Base-by-base conservation (phyloP, 2,329 filamentous ascomycete species). In the Pestalotiopsis sp. region DNA sequence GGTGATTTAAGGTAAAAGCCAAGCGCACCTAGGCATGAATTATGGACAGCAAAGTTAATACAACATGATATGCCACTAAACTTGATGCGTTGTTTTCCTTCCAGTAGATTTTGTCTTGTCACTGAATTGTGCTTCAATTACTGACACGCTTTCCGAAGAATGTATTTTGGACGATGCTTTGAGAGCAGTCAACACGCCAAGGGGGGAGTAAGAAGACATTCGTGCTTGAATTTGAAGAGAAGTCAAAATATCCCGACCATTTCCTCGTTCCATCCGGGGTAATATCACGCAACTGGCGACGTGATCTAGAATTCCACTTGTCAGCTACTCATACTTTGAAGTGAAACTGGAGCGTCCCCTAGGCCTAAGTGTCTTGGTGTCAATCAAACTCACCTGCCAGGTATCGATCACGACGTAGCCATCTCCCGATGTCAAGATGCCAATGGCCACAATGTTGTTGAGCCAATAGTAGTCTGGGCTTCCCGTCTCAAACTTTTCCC, bases 371-470 rank as follows among this genome's bases (percentile, higher is more conserved):
- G n/a, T n/a, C n/a, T n/a, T n/a, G n/a, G n/a, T n/a, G 3, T 11
- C 23, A 13, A 62, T n/a, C 14, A 1, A 20, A 65, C 69, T 61
- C 64, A 78, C 64, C 70, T 77, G 74, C 76, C 76, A 79, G 11
- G 72, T 73, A 63, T 78, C 77, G 59, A 78, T 76, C 59, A 69
- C 64, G 25, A 70, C 72, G 39, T 55, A 74, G 13, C 69, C 73
- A 31, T 49, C 66, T 7, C 65, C 72, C 4, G 70, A 23, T 27
- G 49, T 73, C 69, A 78, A 31, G 1, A 77, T 67, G 1, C 76
- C 77, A 5, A 78, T 74, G 0, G 74, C 74, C 36, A 78, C 69
- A 13, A 78, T 71, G 60, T 77, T 73, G 70, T 79, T 79, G 27
- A 79, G 60, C 76, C 76, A 78, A 61, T 74, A 74, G 58, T 78